Conservation (phyloP, 345 rosid genomes). For the Syzygium jambos region DNA sequence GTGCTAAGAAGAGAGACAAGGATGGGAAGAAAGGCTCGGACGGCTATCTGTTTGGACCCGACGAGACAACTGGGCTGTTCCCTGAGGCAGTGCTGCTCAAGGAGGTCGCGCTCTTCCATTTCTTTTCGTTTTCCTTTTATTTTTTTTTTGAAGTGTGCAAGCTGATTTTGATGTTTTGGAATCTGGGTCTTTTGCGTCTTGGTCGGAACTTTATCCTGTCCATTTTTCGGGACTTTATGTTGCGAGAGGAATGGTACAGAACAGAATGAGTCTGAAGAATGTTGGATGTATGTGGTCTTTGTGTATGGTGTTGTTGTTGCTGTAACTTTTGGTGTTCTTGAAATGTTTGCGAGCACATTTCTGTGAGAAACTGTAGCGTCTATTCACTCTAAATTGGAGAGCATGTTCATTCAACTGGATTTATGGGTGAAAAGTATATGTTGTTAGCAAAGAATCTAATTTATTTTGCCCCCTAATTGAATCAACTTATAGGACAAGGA, state of each 20-base stretch:
- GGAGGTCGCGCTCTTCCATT: slow-evolving; percentile 27
- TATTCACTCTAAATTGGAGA: neutral
- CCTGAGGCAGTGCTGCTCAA: slow-evolving; percentile 90
- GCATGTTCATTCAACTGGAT: neutral
- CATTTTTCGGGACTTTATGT: neutral
- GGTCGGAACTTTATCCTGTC: neutral
- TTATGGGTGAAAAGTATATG: neutral
- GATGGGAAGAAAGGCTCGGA: slow-evolving; percentile 41
- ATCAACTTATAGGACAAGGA: neutral
- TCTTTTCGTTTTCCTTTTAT: neutral
- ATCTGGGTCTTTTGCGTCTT: neutral
- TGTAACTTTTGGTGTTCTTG: neutral
- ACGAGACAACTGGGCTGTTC: slow-evolving; percentile 62
- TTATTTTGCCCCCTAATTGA: neutral
- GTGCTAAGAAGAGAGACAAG: slow-evolving; percentile 36
- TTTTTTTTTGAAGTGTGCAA: neutral
- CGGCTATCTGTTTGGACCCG: slow-evolving; percentile 43
- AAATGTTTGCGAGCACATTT: neutral
- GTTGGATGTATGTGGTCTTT: neutral
- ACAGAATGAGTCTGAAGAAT: neutral
- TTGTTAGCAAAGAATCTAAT: neutral
- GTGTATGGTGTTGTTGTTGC: neutral
- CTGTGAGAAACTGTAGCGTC: neutral
- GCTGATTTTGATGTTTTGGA: neutral
- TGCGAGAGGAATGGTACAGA: neutral